Percentiles rank a stretch among this genome's conserved stretches.
Conservation (phyloP, 2,329 filamentous ascomycete species). For the Aspergillus hortae region DNA sequence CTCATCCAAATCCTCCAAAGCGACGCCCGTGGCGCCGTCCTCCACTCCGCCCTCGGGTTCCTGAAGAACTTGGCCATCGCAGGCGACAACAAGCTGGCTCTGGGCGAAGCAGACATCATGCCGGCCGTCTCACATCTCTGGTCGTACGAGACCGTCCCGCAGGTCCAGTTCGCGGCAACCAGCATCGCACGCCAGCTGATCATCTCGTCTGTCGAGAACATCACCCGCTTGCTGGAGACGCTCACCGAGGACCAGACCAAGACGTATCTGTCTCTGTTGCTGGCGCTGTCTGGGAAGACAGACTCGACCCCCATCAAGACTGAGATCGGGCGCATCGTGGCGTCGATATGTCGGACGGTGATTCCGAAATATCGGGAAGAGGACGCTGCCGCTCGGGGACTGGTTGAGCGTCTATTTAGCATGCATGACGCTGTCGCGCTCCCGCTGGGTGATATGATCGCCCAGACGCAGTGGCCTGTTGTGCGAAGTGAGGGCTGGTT, state of each 20-base stretch:
- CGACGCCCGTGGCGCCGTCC: slow-evolving; percentile 36
- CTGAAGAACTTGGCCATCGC: slow-evolving; percentile 48
- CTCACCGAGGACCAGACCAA: slow-evolving; percentile 27
- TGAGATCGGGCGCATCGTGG: slow-evolving; percentile 46
- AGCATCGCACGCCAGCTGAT: slow-evolving; percentile 41
- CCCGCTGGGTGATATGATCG: slow-evolving; percentile 43
- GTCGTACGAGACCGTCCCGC: slow-evolving; percentile 40
- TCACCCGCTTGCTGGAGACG: slow-evolving; percentile 32
- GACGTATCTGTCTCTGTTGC: slow-evolving; percentile 41
- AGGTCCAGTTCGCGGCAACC: slow-evolving; percentile 43
- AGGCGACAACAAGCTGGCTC: slow-evolving; percentile 35
- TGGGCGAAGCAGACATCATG: slow-evolving; percentile 40
- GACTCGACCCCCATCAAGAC: slow-evolving; percentile 45
- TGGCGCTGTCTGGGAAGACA: slow-evolving; percentile 40
- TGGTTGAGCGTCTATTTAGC: slow-evolving; percentile 34
- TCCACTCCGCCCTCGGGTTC: slow-evolving; percentile 45
- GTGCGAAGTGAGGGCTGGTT: slow-evolving; percentile 50
- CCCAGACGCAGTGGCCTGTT: slow-evolving; percentile 46
- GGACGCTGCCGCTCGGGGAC: slow-evolving; percentile 15
- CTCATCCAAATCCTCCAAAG: slow-evolving; percentile 39
- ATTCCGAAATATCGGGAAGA: slow-evolving; percentile 26
- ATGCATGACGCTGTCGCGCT: slow-evolving; percentile 34
- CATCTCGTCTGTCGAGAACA: slow-evolving; percentile 36
- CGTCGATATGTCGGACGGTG: slow-evolving; percentile 42
- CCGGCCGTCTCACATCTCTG: slow-evolving; percentile 38